Evolutionary conservation across 768 basidiomycete genomes (phyloP).

Genomic region (Gautieria morchelliformis): DNA sequence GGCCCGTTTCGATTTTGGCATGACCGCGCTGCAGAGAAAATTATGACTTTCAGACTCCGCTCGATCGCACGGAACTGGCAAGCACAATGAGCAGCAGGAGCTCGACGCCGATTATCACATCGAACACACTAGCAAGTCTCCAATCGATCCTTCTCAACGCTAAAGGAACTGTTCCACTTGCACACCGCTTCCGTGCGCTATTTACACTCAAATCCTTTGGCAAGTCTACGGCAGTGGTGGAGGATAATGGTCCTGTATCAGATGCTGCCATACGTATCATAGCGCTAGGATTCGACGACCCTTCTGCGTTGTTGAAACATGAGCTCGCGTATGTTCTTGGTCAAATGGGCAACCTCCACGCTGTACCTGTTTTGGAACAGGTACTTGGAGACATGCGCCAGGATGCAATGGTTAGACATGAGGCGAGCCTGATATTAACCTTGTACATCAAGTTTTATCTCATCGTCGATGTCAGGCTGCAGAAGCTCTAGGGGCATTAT

Average conservation of each 20-base stretch:
- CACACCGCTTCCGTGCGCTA: conserved; percentile 81
- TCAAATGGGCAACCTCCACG: conserved; percentile 67
- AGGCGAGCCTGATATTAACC: conserved; percentile 39
- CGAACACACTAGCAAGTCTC: conserved; percentile 54
- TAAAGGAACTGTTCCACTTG: conserved; percentile 62
- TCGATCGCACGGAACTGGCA: background rate
- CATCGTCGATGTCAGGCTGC: conserved; percentile 54
- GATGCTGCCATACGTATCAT: conserved; percentile 8
- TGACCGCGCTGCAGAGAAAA: conserved; percentile 23
- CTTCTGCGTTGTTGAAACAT: conserved; percentile 88
- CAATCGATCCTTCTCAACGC: conserved; percentile 72
- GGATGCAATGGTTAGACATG: conserved; percentile 97
- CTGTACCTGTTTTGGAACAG: conserved; percentile 68
- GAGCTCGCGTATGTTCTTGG: conserved; percentile 97
- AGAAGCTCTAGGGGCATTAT: conserved; percentile 97
- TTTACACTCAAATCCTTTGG: conserved; percentile 87
- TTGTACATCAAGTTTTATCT: background rate
- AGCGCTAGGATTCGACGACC: conserved; percentile 66
- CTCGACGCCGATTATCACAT: conserved; percentile 8
- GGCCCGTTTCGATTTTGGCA: conserved; percentile 85
- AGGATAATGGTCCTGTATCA: conserved; percentile 2
- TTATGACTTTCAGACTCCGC: background rate
- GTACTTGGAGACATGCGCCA: conserved; percentile 63
- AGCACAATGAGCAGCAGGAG: background rate
- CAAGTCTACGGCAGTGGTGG: conserved; percentile 14